Percentiles rank a stretch among this genome's conserved stretches.
These are phyloP conservation scores for Hippophae gyantsensis DNA, from an alignment of 306 rosid genomes.

Conservation along the genomic window DNA sequence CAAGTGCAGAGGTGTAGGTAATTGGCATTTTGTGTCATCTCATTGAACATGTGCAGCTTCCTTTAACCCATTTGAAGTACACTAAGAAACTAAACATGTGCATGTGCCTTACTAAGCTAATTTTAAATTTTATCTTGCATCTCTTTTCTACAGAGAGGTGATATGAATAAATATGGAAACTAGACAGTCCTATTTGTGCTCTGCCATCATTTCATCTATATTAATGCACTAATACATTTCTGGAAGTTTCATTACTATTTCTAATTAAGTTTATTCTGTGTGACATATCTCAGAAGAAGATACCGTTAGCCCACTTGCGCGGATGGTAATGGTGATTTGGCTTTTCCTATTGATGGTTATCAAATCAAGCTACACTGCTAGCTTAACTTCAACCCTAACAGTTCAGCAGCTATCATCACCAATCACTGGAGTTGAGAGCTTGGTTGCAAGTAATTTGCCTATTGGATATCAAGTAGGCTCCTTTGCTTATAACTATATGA, in stretches of 20 bases:
- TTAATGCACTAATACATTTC: constrained; percentile 3
- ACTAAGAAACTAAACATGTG: not conserved
- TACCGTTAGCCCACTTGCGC: constrained; percentile 62
- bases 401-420: constrained; percentile 84
- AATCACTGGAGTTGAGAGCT: constrained; percentile 79
- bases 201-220: constrained; percentile 10
- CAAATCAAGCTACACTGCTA: constrained; percentile 88
- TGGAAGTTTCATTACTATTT: constrained; percentile 11
- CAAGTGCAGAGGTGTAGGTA: no score
- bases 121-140: no score
- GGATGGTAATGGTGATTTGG: constrained; percentile 96
- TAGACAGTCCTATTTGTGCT: constrained; percentile 8
- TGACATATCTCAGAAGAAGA: constrained; percentile 61
- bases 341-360: constrained; percentile 91
- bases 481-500: constrained; percentile 68
- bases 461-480: constrained; percentile 97
- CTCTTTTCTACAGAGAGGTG: no score
- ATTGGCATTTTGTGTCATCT: constrained; percentile 3
- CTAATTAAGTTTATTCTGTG: constrained; percentile 19
- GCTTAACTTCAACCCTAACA: constrained; percentile 89
- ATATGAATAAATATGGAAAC: constrained; percentile 1
- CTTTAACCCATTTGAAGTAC: not conserved
- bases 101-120: not conserved
- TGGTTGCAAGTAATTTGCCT: constrained; percentile 60
- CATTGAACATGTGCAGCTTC: not conserved